Evolutionary conservation across 2,329 filamentous ascomycete species (phyloP), one percentile per base, ranked within the genome.

Genomic region (Pseudogymnoascus pannorum): DNA sequence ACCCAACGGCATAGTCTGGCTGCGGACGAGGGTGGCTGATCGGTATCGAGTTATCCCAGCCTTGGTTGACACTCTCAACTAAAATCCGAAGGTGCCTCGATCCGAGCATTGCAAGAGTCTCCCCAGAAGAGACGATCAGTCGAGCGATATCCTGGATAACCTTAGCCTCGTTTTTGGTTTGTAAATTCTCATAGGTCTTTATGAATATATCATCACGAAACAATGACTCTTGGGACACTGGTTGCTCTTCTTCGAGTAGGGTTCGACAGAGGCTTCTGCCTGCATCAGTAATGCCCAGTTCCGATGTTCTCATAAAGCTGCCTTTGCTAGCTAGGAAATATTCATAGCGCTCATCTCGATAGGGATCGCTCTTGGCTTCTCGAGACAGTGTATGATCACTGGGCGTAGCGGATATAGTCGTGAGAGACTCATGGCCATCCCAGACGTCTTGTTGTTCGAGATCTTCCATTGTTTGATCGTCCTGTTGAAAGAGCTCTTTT

Each of bases 1-100:
- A 79, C 29, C 75, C 75, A 4, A 78, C 70, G 24, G 74, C 71
- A 64, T 77, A 79, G 66, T 79, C 75, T 1, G 76, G 77, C 66
- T 80, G 76, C 8, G 75, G 77, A 58, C 71, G 72, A 57, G 72
- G 64, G 1, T 68, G 67, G 29, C 64, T 70, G 1, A 79, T 38
- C 5, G 76, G 71, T 35, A 76, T 69, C 5, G 72, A 72, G 63
- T 73, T 75, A 60, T 72, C 72, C 76, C 76, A 79, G 61, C 69
- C 69, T 68, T 78, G 71, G 64, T 78, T 77, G 35, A 75, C 69
- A 63, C 73, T 76, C 64, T 80, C 75, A 29, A 68, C 67, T 6
- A 79, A 63, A 63, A 38, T 24, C 1, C 72, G 44, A 5, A 78
- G 70, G 61, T 74, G 54, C 7, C 58, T 69, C 7, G 66, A 29